A percentile compares a stretch with the other conserved stretches of the same genome.
Evolutionary conservation across 2,329 filamentous ascomycete species (phyloP).

Genomic region (Ceratocystis colombiana): DNA sequence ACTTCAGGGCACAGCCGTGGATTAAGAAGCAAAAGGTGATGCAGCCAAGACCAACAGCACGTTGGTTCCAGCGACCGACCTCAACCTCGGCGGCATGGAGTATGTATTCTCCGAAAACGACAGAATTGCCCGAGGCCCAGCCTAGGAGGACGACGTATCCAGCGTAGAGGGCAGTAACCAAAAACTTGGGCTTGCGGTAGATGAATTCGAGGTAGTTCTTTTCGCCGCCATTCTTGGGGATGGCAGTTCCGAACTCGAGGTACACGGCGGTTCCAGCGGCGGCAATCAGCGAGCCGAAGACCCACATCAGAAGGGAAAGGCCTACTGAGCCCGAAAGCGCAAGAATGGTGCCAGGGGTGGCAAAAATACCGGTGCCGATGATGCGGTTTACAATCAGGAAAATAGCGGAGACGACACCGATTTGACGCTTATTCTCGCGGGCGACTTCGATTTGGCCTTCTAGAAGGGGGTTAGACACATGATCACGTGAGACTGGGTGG

Average conservation of each 20-base stretch:
- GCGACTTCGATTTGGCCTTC: conserved; percentile 34
- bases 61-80: conserved; percentile 56
- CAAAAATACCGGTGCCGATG: conserved; percentile 58
- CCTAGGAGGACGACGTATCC: conserved; percentile 54
- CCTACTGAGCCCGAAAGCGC: conserved; percentile 50
- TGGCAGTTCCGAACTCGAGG: conserved; percentile 55
- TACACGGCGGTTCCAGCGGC: conserved; percentile 54
- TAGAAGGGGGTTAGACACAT: conserved; percentile 2
- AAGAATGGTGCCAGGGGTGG: conserved; percentile 51
- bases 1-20: conserved; percentile 53
- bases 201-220: conserved; percentile 60
- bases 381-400: conserved; percentile 56
- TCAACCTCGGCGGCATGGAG: conserved; percentile 54
- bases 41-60: conserved; percentile 55
- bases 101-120: conserved; percentile 62
- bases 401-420: conserved; percentile 45
- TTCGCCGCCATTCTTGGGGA: conserved; percentile 55
- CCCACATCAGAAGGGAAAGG: conserved; percentile 53
- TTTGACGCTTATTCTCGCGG: conserved; percentile 44
- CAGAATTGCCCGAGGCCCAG: conserved; percentile 57
- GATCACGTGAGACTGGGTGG: not conserved
- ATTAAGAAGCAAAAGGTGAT: conserved; percentile 56
- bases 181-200: conserved; percentile 50
- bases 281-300: conserved; percentile 52
- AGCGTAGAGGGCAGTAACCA: conserved; percentile 51